Percentiles rank a stretch among this genome's conserved stretches.
phyloP scores from a whole-genome alignment of 257 asterid species.

The Asclepias syriaca region DNA sequence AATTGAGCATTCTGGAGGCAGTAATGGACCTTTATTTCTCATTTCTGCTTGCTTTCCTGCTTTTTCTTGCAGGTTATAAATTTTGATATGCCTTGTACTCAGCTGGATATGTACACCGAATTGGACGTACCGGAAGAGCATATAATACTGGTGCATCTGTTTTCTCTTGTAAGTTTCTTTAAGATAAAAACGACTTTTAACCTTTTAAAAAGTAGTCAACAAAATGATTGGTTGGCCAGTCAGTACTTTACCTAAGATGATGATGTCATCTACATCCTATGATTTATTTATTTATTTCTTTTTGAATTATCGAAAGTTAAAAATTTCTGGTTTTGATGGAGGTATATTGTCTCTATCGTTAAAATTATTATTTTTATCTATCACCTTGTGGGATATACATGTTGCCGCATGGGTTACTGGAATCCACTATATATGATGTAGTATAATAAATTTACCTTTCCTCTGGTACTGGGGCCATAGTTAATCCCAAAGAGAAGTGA shows the following conservation, averaged over 20 bases:
- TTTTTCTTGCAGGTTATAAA: constrained; percentile 60
- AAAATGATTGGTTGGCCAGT: not conserved
- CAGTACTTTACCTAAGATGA: not conserved
- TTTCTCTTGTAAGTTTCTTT: constrained; percentile 69
- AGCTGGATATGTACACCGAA: constrained; percentile 90
- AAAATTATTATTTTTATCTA: too few relatives aligned
- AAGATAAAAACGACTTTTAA: not conserved
- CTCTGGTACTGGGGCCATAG: not conserved
- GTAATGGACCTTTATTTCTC: not conserved
- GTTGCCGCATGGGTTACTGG: not conserved
- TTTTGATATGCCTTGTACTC: constrained; percentile 82
- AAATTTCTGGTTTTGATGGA: not conserved
- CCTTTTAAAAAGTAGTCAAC: not conserved
- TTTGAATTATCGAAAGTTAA: not conserved
- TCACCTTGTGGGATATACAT: not conserved
- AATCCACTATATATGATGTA: not conserved
- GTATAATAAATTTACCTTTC: not conserved
- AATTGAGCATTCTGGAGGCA: not conserved
- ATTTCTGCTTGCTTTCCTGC: constrained; percentile 3
- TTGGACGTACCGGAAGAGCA: constrained; percentile 98
- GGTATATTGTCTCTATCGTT: not conserved
- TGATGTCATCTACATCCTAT: not conserved
- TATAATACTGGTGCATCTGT: constrained; percentile 90
- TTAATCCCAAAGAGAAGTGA: not conserved
- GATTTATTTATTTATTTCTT: not conserved